Evolutionary conservation across 139 green algal species (phyloP), one percentile per base, ranked within the genome.

Genomic region (Coelastrella sp.): DNA sequence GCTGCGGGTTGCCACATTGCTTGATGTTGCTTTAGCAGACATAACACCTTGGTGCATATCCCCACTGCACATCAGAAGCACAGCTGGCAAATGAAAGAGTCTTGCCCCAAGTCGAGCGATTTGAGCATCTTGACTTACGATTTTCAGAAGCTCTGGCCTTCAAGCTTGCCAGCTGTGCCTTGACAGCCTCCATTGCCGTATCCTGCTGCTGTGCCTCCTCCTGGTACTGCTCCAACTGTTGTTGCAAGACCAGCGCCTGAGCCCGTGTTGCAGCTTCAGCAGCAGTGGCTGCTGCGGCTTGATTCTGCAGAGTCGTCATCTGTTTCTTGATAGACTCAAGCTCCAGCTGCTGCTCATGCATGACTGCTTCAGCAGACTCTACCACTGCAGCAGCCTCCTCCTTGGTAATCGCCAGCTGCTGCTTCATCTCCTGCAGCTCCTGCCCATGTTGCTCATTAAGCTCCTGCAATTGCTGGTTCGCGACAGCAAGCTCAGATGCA

Each of bases 181-280:
- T 69, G 1, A 43, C 75, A 53, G 75, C 75, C 35, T 82, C 53
- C 25, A 82, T 37, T 5, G 75, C 75, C 23, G 69, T 34, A 25
- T 7, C 75, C 75, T 82, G 75, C 37, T 41, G 30, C 5, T 27
- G 19, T 15, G 53, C 53, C 35, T 71, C 34, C 23, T 35, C 53
- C 13, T 82, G 45, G 3, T 82, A 35, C 75, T 72, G 35, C 53
- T 82, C 53, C 75, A 82, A 35, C 53, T 82, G 75, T 38, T 71
- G 51, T 38, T 82, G 75, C 75, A 82, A 53, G 23, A 30, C 23
- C 32, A 25, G 21, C 51, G 71, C 40, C 75, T 82, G 40, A 13
- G 23, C 35, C 30, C 51, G n/a, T 13, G 53, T 53, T 15, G 53
- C 53, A 13, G n/a, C 75, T 45, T 82, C 75, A 23, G 75, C 75